These are phyloP conservation scores for Aspergillus intermedius DNA, from an alignment of 2,329 filamentous ascomycete genomes.

Conservation along the genomic window DNA sequence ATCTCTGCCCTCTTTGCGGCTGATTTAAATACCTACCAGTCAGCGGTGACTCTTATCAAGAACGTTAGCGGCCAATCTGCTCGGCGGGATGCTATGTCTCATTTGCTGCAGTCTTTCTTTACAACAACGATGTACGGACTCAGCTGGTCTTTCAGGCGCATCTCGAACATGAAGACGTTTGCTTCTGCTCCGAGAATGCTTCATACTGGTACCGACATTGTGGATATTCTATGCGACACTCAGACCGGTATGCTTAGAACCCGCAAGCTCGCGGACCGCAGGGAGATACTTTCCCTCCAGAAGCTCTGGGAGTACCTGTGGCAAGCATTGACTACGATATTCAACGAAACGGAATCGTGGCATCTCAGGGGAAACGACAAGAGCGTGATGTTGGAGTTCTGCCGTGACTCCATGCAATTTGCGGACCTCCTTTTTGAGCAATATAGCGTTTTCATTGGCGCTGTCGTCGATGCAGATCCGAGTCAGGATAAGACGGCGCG, in stretches of 20 bases:
- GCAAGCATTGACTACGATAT: conserved; percentile 73
- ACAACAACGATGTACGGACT: conserved; percentile 52
- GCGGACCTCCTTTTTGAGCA: conserved; percentile 79
- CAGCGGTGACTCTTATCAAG: conserved; percentile 76
- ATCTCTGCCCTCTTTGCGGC: conserved; percentile 76
- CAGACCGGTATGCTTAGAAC: conserved; percentile 57
- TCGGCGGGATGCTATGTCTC: conserved; percentile 54
- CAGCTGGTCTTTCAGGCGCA: conserved; percentile 49
- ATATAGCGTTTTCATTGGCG: conserved; percentile 73
- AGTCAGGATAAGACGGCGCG: conserved; percentile 35
- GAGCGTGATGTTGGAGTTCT: conserved; percentile 79
- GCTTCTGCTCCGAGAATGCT: conserved; percentile 55
- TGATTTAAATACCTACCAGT: conserved; percentile 70
- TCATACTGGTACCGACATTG: conserved; percentile 55
- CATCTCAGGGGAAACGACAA: conserved; percentile 64
- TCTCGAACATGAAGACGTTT: conserved; percentile 53
- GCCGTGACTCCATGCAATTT: conserved; percentile 89
- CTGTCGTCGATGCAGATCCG: conserved; percentile 47
- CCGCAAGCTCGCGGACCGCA: conserved; percentile 47
- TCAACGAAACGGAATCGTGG: conserved; percentile 78
- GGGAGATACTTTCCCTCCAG: conserved; percentile 61
- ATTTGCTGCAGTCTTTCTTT: conserved; percentile 54
- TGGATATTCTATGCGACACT: conserved; percentile 59
- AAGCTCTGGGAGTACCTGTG: conserved; percentile 81
- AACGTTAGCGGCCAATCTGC: conserved; percentile 65